Evolutionary conservation across 139 green algal species (phyloP), one percentile per base, ranked within the genome.

Genomic region (Chlamydomonas sp.): DNA sequence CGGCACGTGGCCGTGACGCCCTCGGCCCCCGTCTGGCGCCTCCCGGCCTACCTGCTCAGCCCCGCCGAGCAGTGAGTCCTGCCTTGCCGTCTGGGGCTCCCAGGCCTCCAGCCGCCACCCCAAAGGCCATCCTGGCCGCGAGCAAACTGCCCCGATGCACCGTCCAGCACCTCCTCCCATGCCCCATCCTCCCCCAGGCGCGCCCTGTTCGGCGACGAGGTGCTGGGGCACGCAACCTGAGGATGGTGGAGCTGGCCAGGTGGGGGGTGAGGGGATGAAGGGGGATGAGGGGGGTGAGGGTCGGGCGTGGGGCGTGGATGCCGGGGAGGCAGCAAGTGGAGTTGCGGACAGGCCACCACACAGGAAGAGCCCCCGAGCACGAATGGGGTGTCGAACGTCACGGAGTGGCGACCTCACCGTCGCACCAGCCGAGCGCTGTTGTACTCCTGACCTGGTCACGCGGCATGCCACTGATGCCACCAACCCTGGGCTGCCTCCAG

Each of bases 201-300:
- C 6, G 83, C 61, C 16, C 62, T 92, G 64, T 92, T 89, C 49
- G 84, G 84, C 1, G 89, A 88, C 16, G 72, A 69, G 73, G 89
- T 92, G 58, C 86, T 99, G 60, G 96, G 0, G 85, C 85, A 1
- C 16, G 74, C 4, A 99, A 97, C 91, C 63, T 98, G 57, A 20
- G 77, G 0, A 99, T 99, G 97, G 87, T 98, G 0, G 66, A 89
- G 49, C 67, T 92, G 0, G 95, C 95, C 18, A 88, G 90, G n/a
- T 95, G 9, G 5, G 14, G n/a, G 8, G 7, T 31, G 76, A 80
- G 58, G 58, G 76, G 7, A 80, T 59, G 76, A 4, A 57, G 15
- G 76, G 66, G 10, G 66, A 10, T 10, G 10, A 14, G 10, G 10
- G 10, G 66, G 12, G 66, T 71, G 85, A 15, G 69, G 67, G 80